These are phyloP conservation scores for Aegilops tauschii DNA, from an alignment of 176 grass and related monocot species.

Conservation along the genomic window DNA sequence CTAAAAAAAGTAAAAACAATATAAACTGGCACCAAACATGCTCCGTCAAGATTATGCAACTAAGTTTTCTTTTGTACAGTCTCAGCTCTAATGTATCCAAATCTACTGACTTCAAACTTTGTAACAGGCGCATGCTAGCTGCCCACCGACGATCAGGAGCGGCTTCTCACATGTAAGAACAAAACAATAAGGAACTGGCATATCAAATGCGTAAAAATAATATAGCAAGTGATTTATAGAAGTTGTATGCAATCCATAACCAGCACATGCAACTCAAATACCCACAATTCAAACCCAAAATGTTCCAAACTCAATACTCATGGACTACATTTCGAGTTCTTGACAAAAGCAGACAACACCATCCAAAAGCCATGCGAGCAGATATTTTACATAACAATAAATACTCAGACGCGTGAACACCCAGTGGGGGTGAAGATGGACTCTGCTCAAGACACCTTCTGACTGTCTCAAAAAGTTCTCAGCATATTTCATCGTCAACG, in stretches of 20 bases:
- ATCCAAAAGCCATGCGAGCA: slow-evolving; percentile 5
- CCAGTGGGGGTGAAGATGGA: not conserved
- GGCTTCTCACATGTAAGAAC: not conserved
- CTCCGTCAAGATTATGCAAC: too few species aligned
- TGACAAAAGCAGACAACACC: slow-evolving; percentile 21
- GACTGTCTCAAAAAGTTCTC: slow-evolving; percentile 19
- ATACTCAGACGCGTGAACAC: not conserved
- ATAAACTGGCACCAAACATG: too few species aligned
- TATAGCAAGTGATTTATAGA: not conserved
- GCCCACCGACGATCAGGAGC: too few species aligned
- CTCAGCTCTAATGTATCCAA: too few species aligned
- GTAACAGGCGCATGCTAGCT: too few species aligned
- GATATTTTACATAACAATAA: slow-evolving; percentile 8
- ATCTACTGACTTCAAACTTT: too few species aligned
- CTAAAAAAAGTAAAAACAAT: too few species aligned
- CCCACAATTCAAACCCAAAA: not conserved
- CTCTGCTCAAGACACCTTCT: slow-evolving; percentile 15
- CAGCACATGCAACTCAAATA: slow-evolving; percentile 10
- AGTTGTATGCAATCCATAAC: slow-evolving; percentile 9
- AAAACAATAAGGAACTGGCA: not conserved
- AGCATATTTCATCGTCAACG: slow-evolving; percentile 19
- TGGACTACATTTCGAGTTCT: slow-evolving; percentile 27
- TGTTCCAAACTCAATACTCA: slow-evolving; percentile 22
- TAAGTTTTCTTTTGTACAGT: too few species aligned
- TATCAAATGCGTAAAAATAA: not conserved